phyloP scores from a whole-genome alignment of 2,329 filamentous ascomycete species.

The Fusarium nematophilum region DNA sequence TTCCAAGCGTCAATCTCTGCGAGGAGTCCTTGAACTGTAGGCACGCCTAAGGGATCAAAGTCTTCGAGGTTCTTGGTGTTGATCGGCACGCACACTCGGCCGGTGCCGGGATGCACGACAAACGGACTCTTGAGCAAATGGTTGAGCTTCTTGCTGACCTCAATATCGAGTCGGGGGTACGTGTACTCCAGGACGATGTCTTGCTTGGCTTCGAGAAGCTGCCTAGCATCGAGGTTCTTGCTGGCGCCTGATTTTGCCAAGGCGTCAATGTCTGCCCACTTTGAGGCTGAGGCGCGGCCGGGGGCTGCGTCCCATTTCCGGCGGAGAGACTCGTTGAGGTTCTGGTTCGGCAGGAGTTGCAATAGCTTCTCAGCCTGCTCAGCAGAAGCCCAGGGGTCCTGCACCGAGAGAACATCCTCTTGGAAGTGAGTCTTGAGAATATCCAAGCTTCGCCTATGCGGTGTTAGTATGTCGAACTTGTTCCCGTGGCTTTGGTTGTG shows the following conservation, averaged over 20 bases:
- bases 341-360: conserved; percentile 83
- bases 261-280: conserved; percentile 95
- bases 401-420: conserved; percentile 80
- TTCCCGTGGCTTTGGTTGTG: not conserved
- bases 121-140: conserved; percentile 98
- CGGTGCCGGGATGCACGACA: conserved; percentile 94
- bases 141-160: conserved; percentile 97
- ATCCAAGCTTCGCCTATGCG: conserved; percentile 78
- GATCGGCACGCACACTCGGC: conserved; percentile 95
- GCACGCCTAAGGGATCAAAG: conserved; percentile 90
- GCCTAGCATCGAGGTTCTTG: conserved; percentile 76
- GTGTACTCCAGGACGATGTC: conserved; percentile 98
- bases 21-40: conserved; percentile 85
- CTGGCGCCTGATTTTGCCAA: conserved; percentile 81
- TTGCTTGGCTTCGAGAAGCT: conserved; percentile 89
- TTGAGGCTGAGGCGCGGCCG: conserved; percentile 78
- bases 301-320: conserved; percentile 93
- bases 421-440: conserved; percentile 88
- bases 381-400: conserved; percentile 83
- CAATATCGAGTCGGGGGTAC: conserved; percentile 95
- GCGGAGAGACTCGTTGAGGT: conserved; percentile 80
- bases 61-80: conserved; percentile 77
- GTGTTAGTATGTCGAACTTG: conserved; percentile 27
- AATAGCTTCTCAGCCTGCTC: conserved; percentile 83
- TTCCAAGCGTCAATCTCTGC: conserved; percentile 89